Conservation (phyloP, 176 grass and related monocot species). For the Panicum miliaceum region DNA sequence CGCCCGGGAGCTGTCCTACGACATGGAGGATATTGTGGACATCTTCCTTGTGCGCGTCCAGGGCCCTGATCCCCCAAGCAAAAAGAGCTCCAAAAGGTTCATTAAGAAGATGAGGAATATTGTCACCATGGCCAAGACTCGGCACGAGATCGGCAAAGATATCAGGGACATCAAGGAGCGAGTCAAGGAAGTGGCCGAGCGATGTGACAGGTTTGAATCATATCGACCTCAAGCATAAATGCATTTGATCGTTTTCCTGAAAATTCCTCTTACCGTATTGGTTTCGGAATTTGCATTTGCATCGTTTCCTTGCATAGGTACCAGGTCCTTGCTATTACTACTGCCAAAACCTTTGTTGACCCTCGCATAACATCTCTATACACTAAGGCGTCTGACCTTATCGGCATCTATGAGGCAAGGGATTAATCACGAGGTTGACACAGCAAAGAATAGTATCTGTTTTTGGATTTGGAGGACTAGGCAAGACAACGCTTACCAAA, state of each 20-base stretch:
- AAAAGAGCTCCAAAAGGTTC: no score
- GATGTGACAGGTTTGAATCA: background rate
- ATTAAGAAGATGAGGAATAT: no score
- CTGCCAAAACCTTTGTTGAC: background rate
- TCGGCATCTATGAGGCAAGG: background rate
- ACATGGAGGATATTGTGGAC: background rate
- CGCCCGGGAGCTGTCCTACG: background rate
- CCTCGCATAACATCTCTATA: background rate
- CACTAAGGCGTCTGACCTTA: background rate
- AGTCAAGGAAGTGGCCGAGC: no score
- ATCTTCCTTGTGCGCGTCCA: no score
- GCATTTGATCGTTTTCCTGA: no score
- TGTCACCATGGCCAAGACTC: no score
- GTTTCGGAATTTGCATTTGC: background rate
- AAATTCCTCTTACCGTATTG: background rate
- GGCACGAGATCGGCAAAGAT: no score
- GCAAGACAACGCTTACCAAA: constrained; percentile 1
- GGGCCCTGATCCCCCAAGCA: no score
- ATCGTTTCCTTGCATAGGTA: background rate
- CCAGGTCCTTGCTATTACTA: background rate
- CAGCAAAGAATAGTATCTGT: background rate
- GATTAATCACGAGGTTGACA: background rate
- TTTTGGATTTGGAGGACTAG: background rate
- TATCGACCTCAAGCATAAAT: no score
- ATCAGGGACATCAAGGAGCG: no score